Evolutionary conservation across 176 grass and related monocot genomes (phyloP).

Genomic region (Rhynchospora breviuscula): DNA sequence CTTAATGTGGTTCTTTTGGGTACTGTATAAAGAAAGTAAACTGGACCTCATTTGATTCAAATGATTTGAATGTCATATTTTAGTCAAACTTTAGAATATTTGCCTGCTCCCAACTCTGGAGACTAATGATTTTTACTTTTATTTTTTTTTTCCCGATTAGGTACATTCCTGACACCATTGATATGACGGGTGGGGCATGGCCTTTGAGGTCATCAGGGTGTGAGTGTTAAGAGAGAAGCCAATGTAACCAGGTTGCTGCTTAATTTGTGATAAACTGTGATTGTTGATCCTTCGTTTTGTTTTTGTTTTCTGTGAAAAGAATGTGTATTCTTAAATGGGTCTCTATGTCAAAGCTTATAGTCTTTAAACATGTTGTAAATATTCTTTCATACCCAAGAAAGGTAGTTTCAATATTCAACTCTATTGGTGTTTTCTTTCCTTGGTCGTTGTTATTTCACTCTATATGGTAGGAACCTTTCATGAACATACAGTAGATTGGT

Average conservation of each 20-base stretch:
- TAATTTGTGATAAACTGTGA: conserved; percentile 22
- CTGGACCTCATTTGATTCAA: not conserved
- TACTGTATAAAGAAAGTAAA: not conserved
- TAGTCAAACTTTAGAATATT: not conserved
- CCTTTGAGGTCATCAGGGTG: conserved; percentile 54
- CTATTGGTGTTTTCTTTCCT: not conserved
- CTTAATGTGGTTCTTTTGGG: not conserved
- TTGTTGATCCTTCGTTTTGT: conserved; percentile 19
- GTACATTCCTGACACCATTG: conserved; percentile 76
- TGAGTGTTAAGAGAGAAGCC: conserved; percentile 39
- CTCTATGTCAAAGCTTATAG: not conserved
- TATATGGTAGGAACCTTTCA: not conserved
- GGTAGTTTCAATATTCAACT: not conserved
- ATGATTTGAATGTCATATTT: not conserved
- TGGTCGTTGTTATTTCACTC: not conserved
- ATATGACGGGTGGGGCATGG: conserved; percentile 46
- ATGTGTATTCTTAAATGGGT: conserved; percentile 2
- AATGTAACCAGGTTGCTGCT: not conserved
- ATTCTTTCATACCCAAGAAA: not conserved
- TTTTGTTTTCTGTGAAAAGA: not conserved
- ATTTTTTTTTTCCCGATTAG: conserved; percentile 33
- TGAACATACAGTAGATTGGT: not conserved
- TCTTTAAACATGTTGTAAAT: conserved; percentile 4
- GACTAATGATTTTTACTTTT: not conserved
- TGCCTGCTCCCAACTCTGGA: conserved; percentile 1